Conservation (phyloP, 768 basidiomycete genomes). For the Tylopilus intermedius region DNA sequence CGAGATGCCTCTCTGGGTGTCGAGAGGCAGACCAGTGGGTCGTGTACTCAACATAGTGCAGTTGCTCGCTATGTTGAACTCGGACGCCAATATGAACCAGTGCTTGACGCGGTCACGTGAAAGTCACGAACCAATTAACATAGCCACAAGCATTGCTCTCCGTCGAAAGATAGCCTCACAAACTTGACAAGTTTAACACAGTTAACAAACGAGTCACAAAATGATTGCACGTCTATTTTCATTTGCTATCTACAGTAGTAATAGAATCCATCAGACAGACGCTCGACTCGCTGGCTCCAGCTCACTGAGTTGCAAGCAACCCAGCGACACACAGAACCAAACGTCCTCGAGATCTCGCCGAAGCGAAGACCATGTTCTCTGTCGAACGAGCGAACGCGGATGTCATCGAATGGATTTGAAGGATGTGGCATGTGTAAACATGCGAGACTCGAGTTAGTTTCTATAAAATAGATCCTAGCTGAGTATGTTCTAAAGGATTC, state of each 20-base stretch:
- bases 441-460: constrained; percentile 77
- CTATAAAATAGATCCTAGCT: constrained; percentile 79
- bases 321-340: constrained; percentile 38
- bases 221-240: too few species aligned
- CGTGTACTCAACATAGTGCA: constrained; percentile 28
- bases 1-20: constrained; percentile 19
- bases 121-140: background rate
- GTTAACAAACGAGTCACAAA: too few species aligned
- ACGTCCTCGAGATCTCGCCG: constrained; percentile 56
- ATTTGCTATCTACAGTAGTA: too few species aligned
- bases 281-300: constrained; percentile 48
- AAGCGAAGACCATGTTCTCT: constrained; percentile 51
- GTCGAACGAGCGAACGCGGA: constrained; percentile 59
- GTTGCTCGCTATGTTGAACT: constrained; percentile 2
- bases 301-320: constrained; percentile 24
- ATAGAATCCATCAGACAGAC: constrained; percentile 54
- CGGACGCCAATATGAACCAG: constrained; percentile 13
- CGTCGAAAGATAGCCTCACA: too few species aligned
- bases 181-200: too few species aligned
- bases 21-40: constrained; percentile 23
- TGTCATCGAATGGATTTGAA: constrained; percentile 72
- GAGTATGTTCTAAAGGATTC: constrained; percentile 65
- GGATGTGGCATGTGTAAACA: constrained; percentile 71
- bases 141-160: background rate
- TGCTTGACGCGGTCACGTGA: constrained; percentile 26